Conservation (phyloP, 805 yeast species). For the Schizosaccharomyces octosporus region DNA sequence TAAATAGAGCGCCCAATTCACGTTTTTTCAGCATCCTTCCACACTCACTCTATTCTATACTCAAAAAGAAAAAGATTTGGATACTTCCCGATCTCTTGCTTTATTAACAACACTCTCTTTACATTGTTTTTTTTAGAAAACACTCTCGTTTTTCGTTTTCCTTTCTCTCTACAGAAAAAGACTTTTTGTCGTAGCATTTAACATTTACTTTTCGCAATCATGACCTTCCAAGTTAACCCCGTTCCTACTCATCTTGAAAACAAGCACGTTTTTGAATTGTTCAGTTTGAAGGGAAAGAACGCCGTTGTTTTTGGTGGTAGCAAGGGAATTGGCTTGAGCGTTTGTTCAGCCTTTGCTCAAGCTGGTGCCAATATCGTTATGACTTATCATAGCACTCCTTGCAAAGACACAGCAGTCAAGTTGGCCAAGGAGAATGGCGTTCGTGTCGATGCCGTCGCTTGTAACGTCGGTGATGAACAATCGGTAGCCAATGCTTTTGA, state of each 20-base stretch:
- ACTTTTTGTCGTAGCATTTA: no score
- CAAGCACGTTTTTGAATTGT: slow-evolving; percentile 30
- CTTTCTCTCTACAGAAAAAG: no score
- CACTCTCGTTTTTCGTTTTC: no score
- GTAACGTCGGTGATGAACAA: slow-evolving; percentile 26
- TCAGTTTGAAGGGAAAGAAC: slow-evolving; percentile 57
- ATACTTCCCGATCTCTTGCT: no score
- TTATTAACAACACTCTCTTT: no score
- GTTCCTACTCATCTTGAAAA: neutral
- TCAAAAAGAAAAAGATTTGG: no score
- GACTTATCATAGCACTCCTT: slow-evolving; percentile 25
- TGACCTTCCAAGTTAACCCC: neutral
- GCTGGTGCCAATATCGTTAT: slow-evolving; percentile 35
- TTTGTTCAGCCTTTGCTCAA: slow-evolving; percentile 62
- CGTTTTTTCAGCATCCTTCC: no score
- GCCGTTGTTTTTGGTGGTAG: slow-evolving; percentile 69
- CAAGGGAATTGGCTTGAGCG: slow-evolving; percentile 58
- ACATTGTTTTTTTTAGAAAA: no score
- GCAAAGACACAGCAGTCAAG: slow-evolving; percentile 28
- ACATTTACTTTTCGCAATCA: neutral
- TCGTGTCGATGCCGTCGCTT: slow-evolving; percentile 38
- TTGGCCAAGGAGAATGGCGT: slow-evolving; percentile 35
- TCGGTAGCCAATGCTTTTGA: slow-evolving; percentile 47
- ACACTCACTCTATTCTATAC: no score
- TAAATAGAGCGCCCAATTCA: no score